A percentile compares a stretch with the other conserved stretches of the same genome.
Evolutionary conservation across 306 rosid genomes (phyloP).

Genomic region (Cucurbita argyrosperma): DNA sequence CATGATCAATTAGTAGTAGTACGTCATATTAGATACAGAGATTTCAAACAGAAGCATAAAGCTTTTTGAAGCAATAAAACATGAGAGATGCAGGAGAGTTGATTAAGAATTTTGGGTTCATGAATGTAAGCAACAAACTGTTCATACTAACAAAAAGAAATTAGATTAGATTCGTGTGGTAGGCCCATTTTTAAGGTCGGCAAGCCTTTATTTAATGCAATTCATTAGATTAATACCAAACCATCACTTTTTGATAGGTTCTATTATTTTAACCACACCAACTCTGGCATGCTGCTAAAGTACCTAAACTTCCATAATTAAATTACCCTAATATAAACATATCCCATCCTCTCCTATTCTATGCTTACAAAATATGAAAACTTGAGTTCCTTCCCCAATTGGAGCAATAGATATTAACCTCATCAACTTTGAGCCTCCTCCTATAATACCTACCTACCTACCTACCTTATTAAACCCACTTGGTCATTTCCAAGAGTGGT

Average conservation of each 20-base stretch:
- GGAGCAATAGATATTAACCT: not conserved
- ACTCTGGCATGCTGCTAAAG: not conserved
- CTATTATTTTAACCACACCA: not conserved
- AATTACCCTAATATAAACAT: too few relatives aligned
- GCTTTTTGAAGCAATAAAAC: too few relatives aligned
- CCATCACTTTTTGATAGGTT: not conserved
- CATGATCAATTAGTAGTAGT: too few relatives aligned
- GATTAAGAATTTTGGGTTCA: not conserved
- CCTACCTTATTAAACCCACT: not conserved
- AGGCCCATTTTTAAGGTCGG: not conserved
- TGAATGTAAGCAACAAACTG: not conserved
- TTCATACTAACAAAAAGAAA: not conserved
- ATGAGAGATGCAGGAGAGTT: too few relatives aligned
- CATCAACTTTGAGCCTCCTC: not conserved
- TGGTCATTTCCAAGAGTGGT: too few relatives aligned
- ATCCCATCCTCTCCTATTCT: not conserved
- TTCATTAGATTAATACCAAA: not conserved
- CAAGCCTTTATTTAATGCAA: not conserved
- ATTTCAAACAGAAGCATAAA: too few relatives aligned
- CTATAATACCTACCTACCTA: too few relatives aligned
- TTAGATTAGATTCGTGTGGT: slow-evolving; percentile 2
- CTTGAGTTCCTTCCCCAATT: not conserved
- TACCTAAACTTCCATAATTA: not conserved
- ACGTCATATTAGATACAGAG: too few relatives aligned
- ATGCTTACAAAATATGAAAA: not conserved